A percentile compares a stretch with the other conserved stretches of the same genome.
phyloP scores from a whole-genome alignment of 208 protist species.

The Leishmania amazonensis region DNA sequence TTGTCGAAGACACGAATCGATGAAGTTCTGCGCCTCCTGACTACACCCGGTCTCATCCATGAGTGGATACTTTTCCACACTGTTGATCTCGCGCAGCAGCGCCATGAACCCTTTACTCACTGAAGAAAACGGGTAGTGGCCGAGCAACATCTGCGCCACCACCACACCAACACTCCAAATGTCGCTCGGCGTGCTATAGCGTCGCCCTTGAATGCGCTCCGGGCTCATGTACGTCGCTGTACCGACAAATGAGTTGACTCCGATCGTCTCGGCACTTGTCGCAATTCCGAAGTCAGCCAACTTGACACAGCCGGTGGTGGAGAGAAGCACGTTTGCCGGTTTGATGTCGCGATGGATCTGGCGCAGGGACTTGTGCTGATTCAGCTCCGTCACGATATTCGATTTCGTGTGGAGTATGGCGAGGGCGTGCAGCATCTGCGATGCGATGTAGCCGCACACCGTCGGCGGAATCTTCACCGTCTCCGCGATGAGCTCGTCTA shows the following conservation, averaged over 20 bases:
- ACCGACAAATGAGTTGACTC: constrained; percentile 86
- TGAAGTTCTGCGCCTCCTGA: constrained; percentile 68
- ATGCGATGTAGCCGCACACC: constrained; percentile 71
- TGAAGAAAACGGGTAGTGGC: constrained; percentile 69
- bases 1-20: constrained; percentile 67
- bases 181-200: constrained; percentile 81
- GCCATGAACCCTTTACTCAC: constrained; percentile 81
- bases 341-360: constrained; percentile 92
- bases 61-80: constrained; percentile 56
- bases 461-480: constrained; percentile 48
- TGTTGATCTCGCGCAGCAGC: constrained; percentile 73
- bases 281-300: constrained; percentile 89
- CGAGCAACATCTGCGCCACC: constrained; percentile 67
- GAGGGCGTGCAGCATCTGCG: constrained; percentile 84
- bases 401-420: constrained; percentile 84
- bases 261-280: constrained; percentile 82
- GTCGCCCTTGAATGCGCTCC: constrained; percentile 79
- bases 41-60: constrained; percentile 48
- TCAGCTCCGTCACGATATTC: constrained; percentile 80
- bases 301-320: constrained; percentile 68
- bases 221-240: constrained; percentile 91
- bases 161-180: constrained; percentile 90
- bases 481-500: constrained; percentile 77
- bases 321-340: constrained; percentile 88
- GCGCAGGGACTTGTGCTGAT: constrained; percentile 62